phyloP scores from a whole-genome alignment of 768 basidiomycete genomes.

The Mycena chlorophos region DNA sequence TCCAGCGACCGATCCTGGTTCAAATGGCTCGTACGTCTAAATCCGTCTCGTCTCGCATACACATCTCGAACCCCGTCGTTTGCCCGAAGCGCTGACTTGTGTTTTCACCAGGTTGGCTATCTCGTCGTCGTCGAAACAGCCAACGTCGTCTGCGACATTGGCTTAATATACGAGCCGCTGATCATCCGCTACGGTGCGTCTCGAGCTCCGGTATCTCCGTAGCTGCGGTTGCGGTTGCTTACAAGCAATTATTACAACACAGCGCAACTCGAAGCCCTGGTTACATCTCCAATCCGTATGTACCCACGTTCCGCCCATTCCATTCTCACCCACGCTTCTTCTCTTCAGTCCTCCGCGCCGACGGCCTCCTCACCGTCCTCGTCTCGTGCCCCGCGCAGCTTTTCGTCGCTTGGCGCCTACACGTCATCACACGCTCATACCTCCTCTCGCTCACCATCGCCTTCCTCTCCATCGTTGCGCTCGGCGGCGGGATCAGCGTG shows the following conservation, averaged over 20 bases:
- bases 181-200: constrained; percentile 16
- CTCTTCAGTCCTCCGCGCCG: neutral
- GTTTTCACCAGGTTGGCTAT: constrained; percentile 8
- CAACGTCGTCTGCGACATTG: constrained; percentile 17
- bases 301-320: neutral
- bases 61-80: too few species aligned
- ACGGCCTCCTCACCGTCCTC: constrained; percentile 12
- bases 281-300: constrained; percentile 8
- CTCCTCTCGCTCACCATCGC: constrained; percentile 10
- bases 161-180: constrained; percentile 21
- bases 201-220: neutral
- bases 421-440: constrained; percentile 6
- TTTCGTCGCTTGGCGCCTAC: constrained; percentile 23
- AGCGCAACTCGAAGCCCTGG: neutral
- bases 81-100: neutral
- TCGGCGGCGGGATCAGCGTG: constrained; percentile 14
- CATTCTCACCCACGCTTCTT: neutral
- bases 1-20: constrained; percentile 15
- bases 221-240: neutral
- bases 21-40: constrained; percentile 3
- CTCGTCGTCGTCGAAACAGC: constrained; percentile 17
- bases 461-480: neutral
- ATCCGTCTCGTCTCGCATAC: neutral
- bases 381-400: constrained; percentile 20
- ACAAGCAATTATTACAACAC: neutral